Base-by-base conservation (phyloP, 2,329 filamentous ascomycete genomes). In the Microascus cirrosus region DNA sequence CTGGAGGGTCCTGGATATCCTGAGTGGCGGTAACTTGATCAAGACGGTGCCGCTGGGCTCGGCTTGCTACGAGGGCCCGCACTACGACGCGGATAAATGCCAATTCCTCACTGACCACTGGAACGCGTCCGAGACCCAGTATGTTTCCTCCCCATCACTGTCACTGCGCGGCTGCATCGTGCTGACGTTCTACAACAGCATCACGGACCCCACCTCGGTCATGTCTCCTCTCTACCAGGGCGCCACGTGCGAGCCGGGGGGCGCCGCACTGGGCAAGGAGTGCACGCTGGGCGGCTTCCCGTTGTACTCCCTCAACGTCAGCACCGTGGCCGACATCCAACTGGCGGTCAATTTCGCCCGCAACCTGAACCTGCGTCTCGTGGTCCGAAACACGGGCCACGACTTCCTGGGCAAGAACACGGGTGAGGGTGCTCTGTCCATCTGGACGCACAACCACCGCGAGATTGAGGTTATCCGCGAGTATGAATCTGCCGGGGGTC, bases 1-100 rank as follows among this genome's bases (percentile, higher is more conserved):
- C 7, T 86, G 82, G 82, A 62, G 68, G 5, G 58, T 63, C 0
- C 74, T 86, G 56, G 83, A 85, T 62, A 57, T 65, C 18, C 75
- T 80, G 1, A 69, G 84, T 2, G 69, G 70, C 24, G 80, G 79
- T 1, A 70, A 68, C 5, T 68, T 85, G 35, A 70, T 85, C 53
- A 71, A 74, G 18, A 82, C 78, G 0, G 68, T 77, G 2, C 82
- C 82, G 6, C 45, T 50, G 45, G 45, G 0, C 63, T 83, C 73
- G 0, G 66, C 74, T 2, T 69, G 75, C 0, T 85, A 82, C 63
- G 81, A 85, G 61, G 68, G 67, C 59, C 62, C 63, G 7, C 62
- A 68, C 56, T 69, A 67, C 32, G 62, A 73, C 56, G 56, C 63
- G 15, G 63, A 63, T 13, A 64, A 64, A 58, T 72, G 70, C 56